Conservation (phyloP, 169 alveolate genomes). For the Plasmodium coatneyi region DNA sequence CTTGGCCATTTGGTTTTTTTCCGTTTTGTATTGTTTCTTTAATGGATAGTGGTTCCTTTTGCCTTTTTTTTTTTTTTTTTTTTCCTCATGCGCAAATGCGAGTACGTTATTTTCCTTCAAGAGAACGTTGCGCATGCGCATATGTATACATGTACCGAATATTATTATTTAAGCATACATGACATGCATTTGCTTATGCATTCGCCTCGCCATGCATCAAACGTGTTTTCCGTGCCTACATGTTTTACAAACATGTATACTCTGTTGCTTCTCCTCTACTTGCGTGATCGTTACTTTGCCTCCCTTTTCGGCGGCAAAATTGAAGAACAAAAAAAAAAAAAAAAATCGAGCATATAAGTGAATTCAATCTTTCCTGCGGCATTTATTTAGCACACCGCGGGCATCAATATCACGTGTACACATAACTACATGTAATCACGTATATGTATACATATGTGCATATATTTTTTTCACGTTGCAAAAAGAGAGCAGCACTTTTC, state of each 20-base stretch:
- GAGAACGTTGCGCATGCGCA: not conserved
- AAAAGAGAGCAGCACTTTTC: not conserved
- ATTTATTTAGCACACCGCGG: not conserved
- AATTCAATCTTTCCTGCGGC: not conserved
- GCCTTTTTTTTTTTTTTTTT: not conserved
- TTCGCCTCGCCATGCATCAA: not conserved
- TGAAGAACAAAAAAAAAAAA: not conserved
- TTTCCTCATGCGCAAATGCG: not conserved
- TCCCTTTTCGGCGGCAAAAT: not conserved
- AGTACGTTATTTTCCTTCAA: too few relatives aligned
- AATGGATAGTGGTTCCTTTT: not conserved
- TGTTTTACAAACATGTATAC: not conserved
- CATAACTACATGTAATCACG: not conserved
- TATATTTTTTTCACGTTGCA: not conserved
- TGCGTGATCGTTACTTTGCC: not conserved
- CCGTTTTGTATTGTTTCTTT: not conserved
- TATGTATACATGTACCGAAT: not conserved
- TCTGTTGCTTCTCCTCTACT: not conserved
- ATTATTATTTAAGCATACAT: not conserved
- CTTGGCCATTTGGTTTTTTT: constrained; percentile 4
- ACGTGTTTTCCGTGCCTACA: not conserved
- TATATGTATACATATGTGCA: not conserved
- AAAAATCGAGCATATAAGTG: not conserved
- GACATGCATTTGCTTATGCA: not conserved
- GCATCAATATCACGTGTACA: not conserved